These are phyloP conservation scores for Antarctomyces pellizariae DNA, from an alignment of 495 filamentous ascomycete species.

Conservation along the genomic window DNA sequence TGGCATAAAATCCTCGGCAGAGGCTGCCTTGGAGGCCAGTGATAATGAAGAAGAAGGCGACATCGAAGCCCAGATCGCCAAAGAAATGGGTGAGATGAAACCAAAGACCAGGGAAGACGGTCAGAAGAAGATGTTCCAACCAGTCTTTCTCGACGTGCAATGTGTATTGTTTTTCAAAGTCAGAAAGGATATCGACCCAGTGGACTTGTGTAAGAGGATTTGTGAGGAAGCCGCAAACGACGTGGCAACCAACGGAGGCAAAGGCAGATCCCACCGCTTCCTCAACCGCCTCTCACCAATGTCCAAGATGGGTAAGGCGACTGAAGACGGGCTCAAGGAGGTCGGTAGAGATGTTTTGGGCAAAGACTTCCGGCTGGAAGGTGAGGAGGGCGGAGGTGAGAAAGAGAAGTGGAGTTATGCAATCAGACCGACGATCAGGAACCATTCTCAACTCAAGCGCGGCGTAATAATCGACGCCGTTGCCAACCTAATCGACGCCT, in stretches of 20 bases:
- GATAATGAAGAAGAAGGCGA: constrained; percentile 27
- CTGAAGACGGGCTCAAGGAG: constrained; percentile 46
- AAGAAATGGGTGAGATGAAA: constrained; percentile 37
- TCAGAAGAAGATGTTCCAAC: constrained; percentile 28
- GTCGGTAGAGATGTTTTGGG: constrained; percentile 46
- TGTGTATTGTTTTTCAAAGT: constrained; percentile 54
- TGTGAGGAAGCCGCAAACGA: constrained; percentile 36
- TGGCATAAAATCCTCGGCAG: constrained; percentile 15
- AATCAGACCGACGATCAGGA: constrained; percentile 64
- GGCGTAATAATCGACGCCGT: constrained; percentile 58
- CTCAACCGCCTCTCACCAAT: constrained; percentile 74
- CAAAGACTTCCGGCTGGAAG: constrained; percentile 42
- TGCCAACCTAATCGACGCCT: constrained; percentile 28
- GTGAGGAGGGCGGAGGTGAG: constrained; percentile 3
- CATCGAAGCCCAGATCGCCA: constrained; percentile 64
- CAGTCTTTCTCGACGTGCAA: constrained; percentile 47
- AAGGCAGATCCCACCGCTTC: constrained; percentile 44
- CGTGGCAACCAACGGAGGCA: constrained; percentile 20
- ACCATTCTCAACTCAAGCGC: constrained; percentile 51
- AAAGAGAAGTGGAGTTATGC: constrained; percentile 28
- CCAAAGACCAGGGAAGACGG: too few relatives aligned
- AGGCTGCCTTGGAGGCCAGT: constrained; percentile 15
- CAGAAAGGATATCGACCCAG: constrained; percentile 49
- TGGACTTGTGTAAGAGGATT: constrained; percentile 51
- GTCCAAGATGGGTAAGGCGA: constrained; percentile 50